Conservation (phyloP, 257 asterid species). For the Cinchona pubescens region DNA sequence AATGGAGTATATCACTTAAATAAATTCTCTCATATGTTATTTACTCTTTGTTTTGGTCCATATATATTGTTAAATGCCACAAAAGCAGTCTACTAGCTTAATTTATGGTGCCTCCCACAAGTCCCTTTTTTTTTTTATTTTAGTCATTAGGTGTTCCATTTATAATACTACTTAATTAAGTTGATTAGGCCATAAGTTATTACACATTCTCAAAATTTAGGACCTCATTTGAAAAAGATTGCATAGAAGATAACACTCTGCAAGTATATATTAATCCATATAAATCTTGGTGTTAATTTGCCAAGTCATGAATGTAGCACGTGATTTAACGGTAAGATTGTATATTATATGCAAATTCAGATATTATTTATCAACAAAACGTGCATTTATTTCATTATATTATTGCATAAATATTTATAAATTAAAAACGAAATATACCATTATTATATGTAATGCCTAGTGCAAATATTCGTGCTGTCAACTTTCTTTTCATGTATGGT, state of each 20-base stretch:
- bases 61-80: too few species aligned
- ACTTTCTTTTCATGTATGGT: neutral
- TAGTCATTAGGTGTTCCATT: neutral
- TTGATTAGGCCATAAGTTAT: neutral
- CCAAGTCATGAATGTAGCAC: neutral
- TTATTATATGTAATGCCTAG: neutral
- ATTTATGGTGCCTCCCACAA: neutral
- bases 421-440: neutral
- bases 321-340: neutral
- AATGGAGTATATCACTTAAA: neutral
- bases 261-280: neutral
- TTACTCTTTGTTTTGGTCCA: neutral
- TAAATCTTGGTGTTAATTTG: neutral
- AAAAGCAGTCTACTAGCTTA: neutral
- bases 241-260: neutral
- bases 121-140: neutral
- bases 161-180: neutral
- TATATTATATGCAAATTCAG: too few species aligned
- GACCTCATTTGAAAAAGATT: slow-evolving; percentile 1
- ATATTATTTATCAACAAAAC: too few species aligned
- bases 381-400: too few species aligned
- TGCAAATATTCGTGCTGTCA: neutral
- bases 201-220: neutral
- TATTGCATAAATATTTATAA: too few species aligned
- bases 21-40: neutral